A percentile compares a stretch with the other conserved stretches of the same genome.
Evolutionary conservation across 2,329 filamentous ascomycete genomes (phyloP).

Genomic region (Paraphoma sp.): DNA sequence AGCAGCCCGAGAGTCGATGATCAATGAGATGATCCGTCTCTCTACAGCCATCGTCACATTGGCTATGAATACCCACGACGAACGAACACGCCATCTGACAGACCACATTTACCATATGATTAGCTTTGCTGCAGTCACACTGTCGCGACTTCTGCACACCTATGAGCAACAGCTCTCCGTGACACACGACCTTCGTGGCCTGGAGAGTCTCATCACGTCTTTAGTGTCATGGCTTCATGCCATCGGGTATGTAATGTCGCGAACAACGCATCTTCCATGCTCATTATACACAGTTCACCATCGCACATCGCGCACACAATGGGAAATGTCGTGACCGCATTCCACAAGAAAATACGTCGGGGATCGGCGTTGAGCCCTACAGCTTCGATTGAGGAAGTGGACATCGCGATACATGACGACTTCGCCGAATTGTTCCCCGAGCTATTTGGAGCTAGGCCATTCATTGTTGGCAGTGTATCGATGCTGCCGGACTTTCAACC

Average conservation of each 20-base stretch:
- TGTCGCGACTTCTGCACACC: slow-evolving; percentile 47
- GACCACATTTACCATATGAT: slow-evolving; percentile 59
- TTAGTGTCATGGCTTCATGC: slow-evolving; percentile 51
- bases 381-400: slow-evolving; percentile 18
- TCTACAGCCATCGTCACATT: slow-evolving; percentile 50
- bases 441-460: slow-evolving; percentile 20
- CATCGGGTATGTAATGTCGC: slow-evolving; percentile 33
- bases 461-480: slow-evolving; percentile 12
- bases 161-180: slow-evolving; percentile 45
- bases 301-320: slow-evolving; percentile 53
- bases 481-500: slow-evolving; percentile 26
- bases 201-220: slow-evolving; percentile 44
- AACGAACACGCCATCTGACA: slow-evolving; percentile 53
- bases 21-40: slow-evolving; percentile 52
- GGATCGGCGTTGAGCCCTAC: slow-evolving; percentile 20
- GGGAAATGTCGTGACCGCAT: slow-evolving; percentile 47
- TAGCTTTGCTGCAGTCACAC: slow-evolving; percentile 52
- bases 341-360: slow-evolving; percentile 47
- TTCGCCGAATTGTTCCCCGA: slow-evolving; percentile 27
- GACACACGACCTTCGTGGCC: slow-evolving; percentile 39
- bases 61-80: slow-evolving; percentile 53
- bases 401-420: slow-evolving; percentile 25
- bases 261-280: background rate
- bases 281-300: slow-evolving; percentile 27
- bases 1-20: slow-evolving; percentile 42